Evolutionary conservation across 768 basidiomycete species (phyloP), one percentile per base, ranked within the genome.

Genomic region (Amanita muscaria): DNA sequence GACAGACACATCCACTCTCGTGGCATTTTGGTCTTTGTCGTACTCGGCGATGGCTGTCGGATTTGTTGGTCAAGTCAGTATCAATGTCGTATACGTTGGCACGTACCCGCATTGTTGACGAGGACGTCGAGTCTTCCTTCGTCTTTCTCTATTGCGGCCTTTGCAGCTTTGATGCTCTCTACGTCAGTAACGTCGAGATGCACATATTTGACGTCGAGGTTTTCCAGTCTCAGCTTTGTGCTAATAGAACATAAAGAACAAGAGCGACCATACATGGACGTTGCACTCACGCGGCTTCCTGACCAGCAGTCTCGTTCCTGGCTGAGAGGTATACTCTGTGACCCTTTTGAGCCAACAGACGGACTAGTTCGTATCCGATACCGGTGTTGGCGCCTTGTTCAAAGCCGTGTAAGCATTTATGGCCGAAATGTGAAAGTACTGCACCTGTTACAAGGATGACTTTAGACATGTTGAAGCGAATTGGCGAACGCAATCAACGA

Each of bases 301-400:
- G 53, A 8, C 72, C 72, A 15, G 65, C 52, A 0, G 51, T 51
- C 48, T 63, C 57, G 22, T 67, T 70, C 47, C 70, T 63, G 2
- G 71, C 62, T 25, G 58, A 62, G n/a, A 73, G 55, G 50, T 71
- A 73, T 6, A 73, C 70, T 5, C 49, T 65, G 46, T 73, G 64
- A 0, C 64, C 67, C 48, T 68, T 65, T 51, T 65, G 54, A 1
- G 70, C 69, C 5, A 73, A 57, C 12, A 70, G 56, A 22, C 61
- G 63, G 11, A 69, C 66, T 21, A 73, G 60, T 43, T 72, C 69
- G 46, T 65, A 67, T 29, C 71, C 70, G 19, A 74, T 72, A 2
- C 71, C 71, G 40, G 68, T 51, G 51, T 71, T 72, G 24, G 65
- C 61, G 39, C 69, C 68, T 70, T 70, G n/a, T 10, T 44, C 5